Evolutionary conservation across 208 protist species (phyloP), one percentile per base, ranked within the genome.

Genomic region (Acanthamoeba sp.): DNA sequence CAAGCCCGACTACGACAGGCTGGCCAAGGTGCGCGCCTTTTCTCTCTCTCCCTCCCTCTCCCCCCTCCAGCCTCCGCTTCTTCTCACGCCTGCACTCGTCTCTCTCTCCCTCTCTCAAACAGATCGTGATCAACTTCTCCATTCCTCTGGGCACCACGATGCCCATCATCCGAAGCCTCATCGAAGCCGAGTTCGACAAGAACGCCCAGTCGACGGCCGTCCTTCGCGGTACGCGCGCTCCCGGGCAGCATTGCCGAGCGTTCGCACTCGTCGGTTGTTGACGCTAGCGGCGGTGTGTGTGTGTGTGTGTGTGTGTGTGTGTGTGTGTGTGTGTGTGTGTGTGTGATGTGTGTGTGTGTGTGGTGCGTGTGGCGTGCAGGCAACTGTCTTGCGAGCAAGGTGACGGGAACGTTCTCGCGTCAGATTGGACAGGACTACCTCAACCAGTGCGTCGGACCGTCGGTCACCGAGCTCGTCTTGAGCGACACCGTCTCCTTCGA

Each of bases 61-160:
- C 45, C 0, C n/a, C n/a, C n/a, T n/a, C n/a, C n/a, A n/a, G n/a
- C n/a, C n/a, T n/a, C n/a, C n/a, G n/a, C n/a, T n/a, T n/a, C n/a
- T n/a, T n/a, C n/a, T n/a, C n/a, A 76, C 34, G n/a, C 64, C 10
- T 16, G 6, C 64, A 9, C 64, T 76, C 76, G 16, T 1, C 1
- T 48, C 10, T 12, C 14, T 1, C 45, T 50, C 32, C 14, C 0
- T 55, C 27, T 85, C 36, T 85, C 0, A 38, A n/a, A 34, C 62
- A 69, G 62, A n/a, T 69, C n/a, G 62, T 69, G 34, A 55, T 91
- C 55, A 32, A 91, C 22, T 38, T 91, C 20, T 91, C 84, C 29
- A 91, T 91, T 38, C 84, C 84, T 38, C n/a, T 91, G 14, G 84
- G 84, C 50, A 91, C 84, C 27, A 91, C 84, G 18, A 91, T 91